phyloP scores from a whole-genome alignment of 129 eudicot genomes.

The Gnaphalium uliginosum region DNA sequence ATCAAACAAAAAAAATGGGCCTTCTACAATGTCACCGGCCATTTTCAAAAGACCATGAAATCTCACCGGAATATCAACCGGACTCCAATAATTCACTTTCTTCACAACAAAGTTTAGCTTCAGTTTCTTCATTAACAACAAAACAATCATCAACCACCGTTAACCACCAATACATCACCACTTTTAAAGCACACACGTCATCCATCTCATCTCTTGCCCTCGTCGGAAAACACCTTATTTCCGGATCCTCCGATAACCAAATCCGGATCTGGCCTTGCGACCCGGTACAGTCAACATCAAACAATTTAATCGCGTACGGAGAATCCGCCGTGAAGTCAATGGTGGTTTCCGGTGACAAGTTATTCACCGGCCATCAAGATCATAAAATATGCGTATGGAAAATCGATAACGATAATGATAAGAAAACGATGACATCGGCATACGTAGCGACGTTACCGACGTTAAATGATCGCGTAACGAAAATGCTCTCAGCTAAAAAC shows the following conservation, averaged over 20 bases:
- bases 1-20: conserved; percentile 40
- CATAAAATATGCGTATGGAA: conserved; percentile 82
- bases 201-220: conserved; percentile 57
- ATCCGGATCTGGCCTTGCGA: conserved; percentile 55
- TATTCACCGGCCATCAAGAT: conserved; percentile 82
- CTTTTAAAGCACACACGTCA: conserved; percentile 72
- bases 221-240: conserved; percentile 59
- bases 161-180: conserved; percentile 45
- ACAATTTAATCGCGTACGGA: conserved; percentile 22
- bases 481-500: conserved; percentile 53
- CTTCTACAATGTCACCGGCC: conserved; percentile 39
- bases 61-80: conserved; percentile 23
- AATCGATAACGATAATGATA: conserved; percentile 27
- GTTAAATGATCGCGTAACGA: conserved; percentile 55
- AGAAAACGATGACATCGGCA: not conserved
- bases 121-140: conserved; percentile 61
- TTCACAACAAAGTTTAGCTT: conserved; percentile 63
- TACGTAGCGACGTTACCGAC: conserved; percentile 61
- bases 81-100: conserved; percentile 35
- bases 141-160: conserved; percentile 32
- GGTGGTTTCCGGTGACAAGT: conserved; percentile 46
- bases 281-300: not conserved
- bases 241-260: conserved; percentile 62
- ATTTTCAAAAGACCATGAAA: conserved; percentile 30
- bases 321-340: conserved; percentile 58